Base-by-base conservation (phyloP, 2,329 filamentous ascomycete genomes). In the Fusarium sp. region DNA sequence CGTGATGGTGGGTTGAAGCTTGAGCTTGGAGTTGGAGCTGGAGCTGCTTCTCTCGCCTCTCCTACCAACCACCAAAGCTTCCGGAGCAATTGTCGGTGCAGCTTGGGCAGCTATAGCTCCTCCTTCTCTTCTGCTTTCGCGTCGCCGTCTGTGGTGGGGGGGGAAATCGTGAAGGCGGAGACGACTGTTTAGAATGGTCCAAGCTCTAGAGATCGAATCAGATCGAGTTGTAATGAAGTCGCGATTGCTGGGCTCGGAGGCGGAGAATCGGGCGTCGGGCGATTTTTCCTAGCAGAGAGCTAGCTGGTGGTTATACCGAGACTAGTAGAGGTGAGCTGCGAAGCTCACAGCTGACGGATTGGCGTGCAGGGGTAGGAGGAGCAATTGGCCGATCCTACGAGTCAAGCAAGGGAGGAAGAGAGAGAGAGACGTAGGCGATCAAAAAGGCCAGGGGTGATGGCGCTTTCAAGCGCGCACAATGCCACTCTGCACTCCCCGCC, bases 91-190 rank as follows among this genome's bases (percentile, higher is more conserved):
- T 22, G 42, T 24, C 59, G 64, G 10, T 45, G 62, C 62, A 58
- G 35, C 57, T 69, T 68, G 54, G 58, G 62, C 20, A 34, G 47
- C 59, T 64, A 72, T 56, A 54, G 38, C 40, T 64, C 45, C 57
- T 61, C n/a, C 58, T 58, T 64, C 42, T 45, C 58, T 58, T 64
- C 38, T 45, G 61, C 59, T 50, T 52, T 72, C 71, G 71, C 72
- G 72, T 69, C 61, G 66, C 62, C 38, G 22, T 56, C 71, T 45
- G 72, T 62, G 65, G 69, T 50, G n/a, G n/a, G n/a, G 72, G 72
- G 64, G 54, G 29, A 37, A 70, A 66, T 65, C 62, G 69, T 72
- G 69, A 66, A 69, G 64, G 69, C 47, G 72, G 69, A 59, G 54
- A 58, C 62, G 27, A 54, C 52, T 62, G 35, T 37, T 66, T 37